phyloP scores from a whole-genome alignment of 2,329 filamentous ascomycete species.

The Pseudocercospora macadamiae region DNA sequence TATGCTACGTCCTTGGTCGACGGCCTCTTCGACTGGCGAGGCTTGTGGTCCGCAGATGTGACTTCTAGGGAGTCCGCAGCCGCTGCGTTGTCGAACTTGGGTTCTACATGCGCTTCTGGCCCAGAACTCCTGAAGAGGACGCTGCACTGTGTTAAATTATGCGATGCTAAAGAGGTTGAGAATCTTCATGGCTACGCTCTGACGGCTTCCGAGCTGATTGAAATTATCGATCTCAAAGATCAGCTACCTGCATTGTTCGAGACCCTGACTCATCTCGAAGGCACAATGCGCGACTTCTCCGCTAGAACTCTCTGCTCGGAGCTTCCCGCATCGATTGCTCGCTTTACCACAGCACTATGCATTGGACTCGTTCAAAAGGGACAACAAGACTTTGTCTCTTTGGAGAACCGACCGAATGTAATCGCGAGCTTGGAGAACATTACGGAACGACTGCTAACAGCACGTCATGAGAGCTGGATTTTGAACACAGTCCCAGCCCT shows the following conservation, averaged over 20 bases:
- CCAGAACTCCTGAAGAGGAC: constrained; percentile 46
- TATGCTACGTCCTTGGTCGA: constrained; percentile 73
- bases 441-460: constrained; percentile 32
- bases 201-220: constrained; percentile 13
- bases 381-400: not conserved
- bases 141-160: constrained; percentile 47
- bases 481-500: constrained; percentile 30
- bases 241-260: not conserved
- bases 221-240: not conserved
- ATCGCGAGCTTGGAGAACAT: constrained; percentile 26
- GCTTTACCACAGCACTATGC: constrained; percentile 29
- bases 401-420: too few species aligned
- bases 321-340: constrained; percentile 30
- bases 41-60: constrained; percentile 78
- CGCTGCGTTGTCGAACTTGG: constrained; percentile 65
- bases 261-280: constrained; percentile 7
- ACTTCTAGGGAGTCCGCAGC: constrained; percentile 74
- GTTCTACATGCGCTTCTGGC: constrained; percentile 41
- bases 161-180: constrained; percentile 38
- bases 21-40: constrained; percentile 80
- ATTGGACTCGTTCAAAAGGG: constrained; percentile 6
- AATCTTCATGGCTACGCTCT: constrained; percentile 25
- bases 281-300: constrained; percentile 26
- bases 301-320: constrained; percentile 35
- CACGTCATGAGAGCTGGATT: constrained; percentile 34